phyloP scores from a whole-genome alignment of 2,329 filamentous ascomycete genomes.

The Westerdykella sp. region DNA sequence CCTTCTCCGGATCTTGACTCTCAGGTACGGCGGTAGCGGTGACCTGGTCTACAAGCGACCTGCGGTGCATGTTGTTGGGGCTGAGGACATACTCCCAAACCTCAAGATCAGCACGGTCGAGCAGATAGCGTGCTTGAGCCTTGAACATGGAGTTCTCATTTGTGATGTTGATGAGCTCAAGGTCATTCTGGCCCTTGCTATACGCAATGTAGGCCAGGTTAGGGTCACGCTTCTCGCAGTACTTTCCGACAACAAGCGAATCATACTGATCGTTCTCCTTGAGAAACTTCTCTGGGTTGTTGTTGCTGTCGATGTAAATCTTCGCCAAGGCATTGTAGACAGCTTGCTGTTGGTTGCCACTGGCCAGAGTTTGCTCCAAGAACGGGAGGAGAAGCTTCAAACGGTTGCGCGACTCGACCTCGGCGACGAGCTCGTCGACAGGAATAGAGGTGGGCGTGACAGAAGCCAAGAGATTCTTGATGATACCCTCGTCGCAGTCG shows the following conservation, averaged over 20 bases:
- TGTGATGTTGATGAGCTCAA: constrained; percentile 95
- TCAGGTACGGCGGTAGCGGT: constrained; percentile 92
- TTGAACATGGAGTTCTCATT: constrained; percentile 99
- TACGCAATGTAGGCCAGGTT: constrained; percentile 94
- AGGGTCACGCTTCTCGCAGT: constrained; percentile 97
- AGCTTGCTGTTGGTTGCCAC: constrained; percentile 91
- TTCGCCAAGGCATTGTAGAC: constrained; percentile 97
- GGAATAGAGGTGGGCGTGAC: constrained; percentile 80
- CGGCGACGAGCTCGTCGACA: constrained; percentile 86
- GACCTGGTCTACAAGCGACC: constrained; percentile 92
- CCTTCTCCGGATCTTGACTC: constrained; percentile 86
- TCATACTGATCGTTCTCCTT: constrained; percentile 98
- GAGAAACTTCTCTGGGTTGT: constrained; percentile 94
- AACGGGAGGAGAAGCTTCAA: constrained; percentile 94
- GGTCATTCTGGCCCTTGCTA: constrained; percentile 91
- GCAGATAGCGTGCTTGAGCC: constrained; percentile 88
- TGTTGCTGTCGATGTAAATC: constrained; percentile 99
- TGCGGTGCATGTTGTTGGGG: constrained; percentile 90
- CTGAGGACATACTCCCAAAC: constrained; percentile 94
- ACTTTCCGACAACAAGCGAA: constrained; percentile 85
- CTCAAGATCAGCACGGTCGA: constrained; percentile 83
- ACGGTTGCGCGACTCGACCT: constrained; percentile 94
- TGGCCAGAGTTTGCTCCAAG: constrained; percentile 82
- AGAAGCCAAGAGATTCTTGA: constrained; percentile 82
- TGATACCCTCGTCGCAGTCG: constrained; percentile 93